Evolutionary conservation across 2,329 filamentous ascomycete genomes (phyloP), one percentile per base, ranked within the genome.

Genomic region (Colletotrichum sp.): DNA sequence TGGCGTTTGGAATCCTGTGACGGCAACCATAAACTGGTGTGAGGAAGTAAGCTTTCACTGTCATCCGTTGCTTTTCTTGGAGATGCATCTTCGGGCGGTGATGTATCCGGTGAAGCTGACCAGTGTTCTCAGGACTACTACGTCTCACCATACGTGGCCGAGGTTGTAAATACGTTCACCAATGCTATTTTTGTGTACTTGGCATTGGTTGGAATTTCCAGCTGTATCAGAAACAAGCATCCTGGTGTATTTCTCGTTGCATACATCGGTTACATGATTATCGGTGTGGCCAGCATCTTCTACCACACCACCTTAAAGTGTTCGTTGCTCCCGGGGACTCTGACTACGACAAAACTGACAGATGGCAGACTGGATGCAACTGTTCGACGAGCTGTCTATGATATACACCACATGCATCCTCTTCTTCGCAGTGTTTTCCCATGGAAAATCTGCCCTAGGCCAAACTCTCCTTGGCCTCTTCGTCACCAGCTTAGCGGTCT

Each of bases 351-450:
- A 24, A 13, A 21, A 52, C 62, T 66, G 62, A 66, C 62, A 18
- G 28, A 18, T 28, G 1, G 6, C 77, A 91, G 89, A 91, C 80
- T 87, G 87, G 10, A 91, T 91, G 89, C 90, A 91, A 80, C 85
- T 91, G 15, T 86, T 90, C 58, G 89, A 91, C 77, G 90, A 91
- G 81, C 83, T 91, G 66, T 89, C 89, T 76, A 91, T 91, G 90
- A 91, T 91, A 21, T 91, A 91, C 78, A 89, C 89, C 5, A 90
- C 89, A 3, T 89, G 88, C 72, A 84, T 91, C 70, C 89, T 91
- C 85, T 86, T 85, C 66, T 89, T 85, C 78, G 94, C 94, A 12
- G 95, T 93, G 8, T 96, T 96, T 81, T 92, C 93, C 5, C 94
- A 95, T 84, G 90, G 89, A n/a, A 89, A 89, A 52, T 52, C 43